Base-by-base conservation (phyloP, 306 rosid species). In the Medicago lupulina region DNA sequence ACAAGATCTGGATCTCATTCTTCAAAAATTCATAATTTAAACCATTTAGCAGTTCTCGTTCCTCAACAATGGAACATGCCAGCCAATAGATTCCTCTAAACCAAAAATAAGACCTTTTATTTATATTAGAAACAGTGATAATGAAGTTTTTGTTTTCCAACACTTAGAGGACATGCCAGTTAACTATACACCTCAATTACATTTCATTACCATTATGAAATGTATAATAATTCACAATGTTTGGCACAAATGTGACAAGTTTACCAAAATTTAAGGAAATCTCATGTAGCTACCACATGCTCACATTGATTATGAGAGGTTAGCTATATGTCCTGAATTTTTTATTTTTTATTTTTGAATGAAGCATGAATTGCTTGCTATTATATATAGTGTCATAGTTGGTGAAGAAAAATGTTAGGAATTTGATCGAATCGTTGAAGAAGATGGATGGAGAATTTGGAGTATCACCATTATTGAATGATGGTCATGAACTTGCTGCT, bases 391-490 rank as follows among this genome's bases (percentile, higher is more conserved):
- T 13, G 51, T 50, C 80, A 14, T 87, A 75, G 69, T 86, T 81
- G 75, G 79, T 85, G 82, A 88, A 80, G 84, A 93, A 89, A 39
- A 84, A 83, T 19, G 79, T 64, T 23, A 89, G 72, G 17, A 88
- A 77, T 60, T 47, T 85, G 70, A 75, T 83, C 57, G 23, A 75
- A 59, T 55, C 60, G 9, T 54, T 85, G 18, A 89, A 79, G 74
- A 71, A 85, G 11, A 81, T 85, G 87, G 79, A 85, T 1, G 79
- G 19, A 50, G 79, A 77, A 79, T 83, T 82, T 74, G 86, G 77
- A 4, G 60, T n/a, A 16, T 46, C 78, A 13, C 3, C 62, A 10
- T 8, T 57, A 9, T 47, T 78, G 57, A 79, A 74, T 78, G 66
- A 14, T 39, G 90, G 85, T 69, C 81, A 86, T 6, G 79, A 86